A percentile compares a stretch with the other conserved stretches of the same genome.
Conservation (phyloP, 768 basidiomycete genomes). For the Symmetrospora coprosmae region DNA sequence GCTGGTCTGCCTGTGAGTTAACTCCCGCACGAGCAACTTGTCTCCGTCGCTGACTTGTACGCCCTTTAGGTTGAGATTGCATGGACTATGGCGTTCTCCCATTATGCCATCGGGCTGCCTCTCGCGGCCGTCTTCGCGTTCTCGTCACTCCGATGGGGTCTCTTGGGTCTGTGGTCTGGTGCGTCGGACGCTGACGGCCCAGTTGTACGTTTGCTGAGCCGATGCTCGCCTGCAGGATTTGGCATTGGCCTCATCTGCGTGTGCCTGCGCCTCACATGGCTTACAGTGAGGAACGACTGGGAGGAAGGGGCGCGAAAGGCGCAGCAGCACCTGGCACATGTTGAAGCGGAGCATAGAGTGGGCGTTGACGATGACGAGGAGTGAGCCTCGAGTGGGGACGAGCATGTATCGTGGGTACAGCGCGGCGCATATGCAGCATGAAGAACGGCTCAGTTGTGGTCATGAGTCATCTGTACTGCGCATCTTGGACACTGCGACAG, state of each 20-base stretch:
- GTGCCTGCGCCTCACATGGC: neutral
- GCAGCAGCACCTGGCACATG: neutral
- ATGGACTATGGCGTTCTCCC: neutral
- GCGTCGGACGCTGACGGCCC: too few species aligned
- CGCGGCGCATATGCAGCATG: too few species aligned
- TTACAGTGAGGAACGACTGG: constrained; percentile 1
- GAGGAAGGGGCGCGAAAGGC: neutral
- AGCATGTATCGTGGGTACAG: too few species aligned
- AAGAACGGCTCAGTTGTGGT: too few species aligned
- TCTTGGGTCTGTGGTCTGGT: constrained; percentile 13
- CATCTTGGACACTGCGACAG: too few species aligned
- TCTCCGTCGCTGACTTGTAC: too few species aligned
- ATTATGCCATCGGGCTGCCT: constrained; percentile 2
- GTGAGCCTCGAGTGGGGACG: too few species aligned
- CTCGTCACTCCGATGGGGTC: neutral
- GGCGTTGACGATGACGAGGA: too few species aligned
- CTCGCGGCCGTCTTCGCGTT: constrained; percentile 5
- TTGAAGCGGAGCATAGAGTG: too few species aligned
- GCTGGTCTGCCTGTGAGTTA: constrained; percentile 9
- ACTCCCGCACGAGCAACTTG: too few species aligned
- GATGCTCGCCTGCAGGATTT: neutral
- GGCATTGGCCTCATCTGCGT: neutral
- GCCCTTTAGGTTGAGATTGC: constrained; percentile 8
- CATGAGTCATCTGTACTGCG: too few species aligned
- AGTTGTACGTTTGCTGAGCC: neutral